A percentile compares a stretch with the other conserved stretches of the same genome.
phyloP scores from a whole-genome alignment of 495 filamentous ascomycete genomes.

The Penicilliopsis zonata region DNA sequence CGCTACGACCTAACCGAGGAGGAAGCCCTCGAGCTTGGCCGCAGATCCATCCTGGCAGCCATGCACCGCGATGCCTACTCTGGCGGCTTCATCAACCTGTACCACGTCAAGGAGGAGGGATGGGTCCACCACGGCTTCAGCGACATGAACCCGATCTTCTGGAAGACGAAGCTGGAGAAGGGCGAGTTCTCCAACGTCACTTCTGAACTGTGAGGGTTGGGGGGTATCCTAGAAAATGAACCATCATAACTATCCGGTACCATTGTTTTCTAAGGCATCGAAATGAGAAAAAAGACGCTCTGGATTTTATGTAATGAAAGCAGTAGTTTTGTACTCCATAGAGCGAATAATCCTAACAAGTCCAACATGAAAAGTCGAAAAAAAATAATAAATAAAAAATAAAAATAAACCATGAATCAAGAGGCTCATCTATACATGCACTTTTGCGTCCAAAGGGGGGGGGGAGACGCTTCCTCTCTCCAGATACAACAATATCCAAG shows the following conservation, averaged over 20 bases:
- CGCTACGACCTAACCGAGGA: conserved; percentile 72
- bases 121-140: conserved; percentile 98
- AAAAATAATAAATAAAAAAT: conserved; percentile 7
- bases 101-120: conserved; percentile 95
- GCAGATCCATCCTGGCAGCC: conserved; percentile 87
- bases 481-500: conserved; percentile 1
- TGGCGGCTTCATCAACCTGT: conserved; percentile 95
- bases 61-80: conserved; percentile 97
- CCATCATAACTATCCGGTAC: no score
- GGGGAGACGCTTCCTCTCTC: conserved; percentile 3
- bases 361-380: no score
- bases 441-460: not conserved
- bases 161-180: conserved; percentile 96
- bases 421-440: conserved; percentile 14
- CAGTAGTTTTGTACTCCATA: no score
- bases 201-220: conserved; percentile 53
- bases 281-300: conserved; percentile 1
- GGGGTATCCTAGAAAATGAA: no score
- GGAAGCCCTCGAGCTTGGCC: conserved; percentile 81
- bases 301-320: no score
- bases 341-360: no score
- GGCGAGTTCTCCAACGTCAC: conserved; percentile 98
- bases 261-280: not conserved
- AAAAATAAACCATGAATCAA: conserved; percentile 4
- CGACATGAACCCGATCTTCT: conserved; percentile 94